A percentile compares a stretch with the other conserved stretches of the same genome.
Evolutionary conservation across 2,329 filamentous ascomycete species (phyloP).

Genomic region (Cladosporium sp.): DNA sequence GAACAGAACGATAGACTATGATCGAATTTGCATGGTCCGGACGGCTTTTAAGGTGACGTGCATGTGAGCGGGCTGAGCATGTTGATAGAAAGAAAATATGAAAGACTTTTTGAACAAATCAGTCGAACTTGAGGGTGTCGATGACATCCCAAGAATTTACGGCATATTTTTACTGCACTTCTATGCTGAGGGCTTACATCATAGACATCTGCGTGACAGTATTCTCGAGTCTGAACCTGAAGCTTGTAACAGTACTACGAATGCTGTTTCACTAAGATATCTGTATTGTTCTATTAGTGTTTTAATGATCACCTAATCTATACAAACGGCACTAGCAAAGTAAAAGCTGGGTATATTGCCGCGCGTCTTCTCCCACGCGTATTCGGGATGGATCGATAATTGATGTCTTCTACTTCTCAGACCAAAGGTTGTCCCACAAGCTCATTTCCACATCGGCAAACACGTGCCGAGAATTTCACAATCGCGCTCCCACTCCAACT

Average conservation of each 20-base stretch:
- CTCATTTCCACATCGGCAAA: not conserved
- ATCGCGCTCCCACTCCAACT: not conserved
- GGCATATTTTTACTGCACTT: not conserved
- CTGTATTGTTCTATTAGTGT: not conserved
- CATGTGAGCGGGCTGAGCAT: not conserved
- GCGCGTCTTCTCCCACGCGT: not conserved
- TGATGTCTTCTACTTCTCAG: not conserved
- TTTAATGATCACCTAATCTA: not conserved
- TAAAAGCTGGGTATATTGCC: not conserved
- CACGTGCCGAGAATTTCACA: not conserved
- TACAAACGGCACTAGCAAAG: not conserved
- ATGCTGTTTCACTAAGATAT: not conserved
- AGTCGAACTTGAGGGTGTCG: not conserved
- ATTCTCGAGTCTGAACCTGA: not conserved
- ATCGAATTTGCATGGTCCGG: slow-evolving; percentile 1
- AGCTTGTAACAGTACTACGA: not conserved
- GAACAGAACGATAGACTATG: not conserved
- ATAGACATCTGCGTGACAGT: not conserved
- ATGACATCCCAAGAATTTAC: not conserved
- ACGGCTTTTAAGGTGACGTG: not conserved
- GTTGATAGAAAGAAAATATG: not conserved
- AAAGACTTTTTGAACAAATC: not conserved
- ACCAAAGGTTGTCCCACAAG: not conserved
- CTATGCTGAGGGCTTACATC: not conserved
- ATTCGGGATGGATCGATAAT: not conserved